Conservation (phyloP, 805 yeast genomes). For the Komagataella pseudopastoris region DNA sequence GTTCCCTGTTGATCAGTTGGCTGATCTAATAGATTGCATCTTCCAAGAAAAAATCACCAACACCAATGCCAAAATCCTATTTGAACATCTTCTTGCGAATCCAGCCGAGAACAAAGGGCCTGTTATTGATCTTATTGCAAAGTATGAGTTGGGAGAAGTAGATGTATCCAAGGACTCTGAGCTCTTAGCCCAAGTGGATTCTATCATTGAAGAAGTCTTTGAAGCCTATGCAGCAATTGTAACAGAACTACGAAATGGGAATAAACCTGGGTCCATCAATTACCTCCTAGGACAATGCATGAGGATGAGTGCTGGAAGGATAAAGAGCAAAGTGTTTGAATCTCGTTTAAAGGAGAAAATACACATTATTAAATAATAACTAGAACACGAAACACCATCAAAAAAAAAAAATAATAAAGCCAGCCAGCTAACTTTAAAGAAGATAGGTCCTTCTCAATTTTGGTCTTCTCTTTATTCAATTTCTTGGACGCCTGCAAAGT, state of each 20-base stretch:
- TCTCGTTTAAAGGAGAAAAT: conserved; percentile 8
- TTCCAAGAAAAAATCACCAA: conserved; percentile 36
- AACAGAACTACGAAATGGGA: conserved; percentile 39
- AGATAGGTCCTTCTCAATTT: background rate
- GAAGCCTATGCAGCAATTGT: conserved; percentile 38
- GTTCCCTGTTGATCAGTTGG: conserved; percentile 29
- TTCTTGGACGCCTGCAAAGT: conserved; percentile 16
- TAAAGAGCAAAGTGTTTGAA: conserved; percentile 16
- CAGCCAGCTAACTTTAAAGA: conserved; percentile 2
- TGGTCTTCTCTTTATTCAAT: conserved; percentile 2
- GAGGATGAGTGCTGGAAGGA: conserved; percentile 61
- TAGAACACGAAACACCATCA: conserved; percentile 2
- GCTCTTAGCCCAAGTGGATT: conserved; percentile 1
- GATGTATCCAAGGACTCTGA: conserved; percentile 8
- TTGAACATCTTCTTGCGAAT: conserved; percentile 46
- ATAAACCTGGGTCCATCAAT: conserved; percentile 51
- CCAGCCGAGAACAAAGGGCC: conserved; percentile 19
- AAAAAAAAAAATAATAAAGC: conserved; percentile 1
- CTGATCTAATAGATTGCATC: conserved; percentile 41
- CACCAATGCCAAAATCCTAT: conserved; percentile 52
- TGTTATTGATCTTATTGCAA: conserved; percentile 33
- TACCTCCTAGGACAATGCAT: conserved; percentile 76
- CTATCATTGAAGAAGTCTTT: conserved; percentile 21
- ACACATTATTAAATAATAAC: background rate
- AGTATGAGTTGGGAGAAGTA: conserved; percentile 31